A percentile compares a stretch with the other conserved stretches of the same genome.
These are phyloP conservation scores for Sporothrix phasma DNA, from an alignment of 2,329 filamentous ascomycete genomes.

Conservation along the genomic window DNA sequence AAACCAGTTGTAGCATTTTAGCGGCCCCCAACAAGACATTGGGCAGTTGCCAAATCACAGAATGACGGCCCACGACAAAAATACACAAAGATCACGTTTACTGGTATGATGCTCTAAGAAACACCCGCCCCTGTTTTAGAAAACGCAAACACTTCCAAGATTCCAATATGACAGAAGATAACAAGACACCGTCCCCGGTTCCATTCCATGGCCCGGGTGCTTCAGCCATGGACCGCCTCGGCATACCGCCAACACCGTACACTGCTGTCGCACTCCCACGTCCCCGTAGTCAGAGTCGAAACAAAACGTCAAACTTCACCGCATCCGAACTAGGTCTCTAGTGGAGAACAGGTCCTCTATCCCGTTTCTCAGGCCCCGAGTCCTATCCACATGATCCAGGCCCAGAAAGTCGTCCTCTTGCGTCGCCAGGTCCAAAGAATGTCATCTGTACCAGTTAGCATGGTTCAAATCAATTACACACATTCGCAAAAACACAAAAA, in stretches of 20 bases:
- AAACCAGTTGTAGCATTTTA: too few species aligned
- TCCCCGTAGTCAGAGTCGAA: neutral
- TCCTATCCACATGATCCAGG: slow-evolving; percentile 55
- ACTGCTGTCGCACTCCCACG: neutral
- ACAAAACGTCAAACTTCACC: too few species aligned
- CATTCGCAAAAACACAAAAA: too few species aligned
- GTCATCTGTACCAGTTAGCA: slow-evolving; percentile 39
- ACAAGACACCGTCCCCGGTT: neutral
- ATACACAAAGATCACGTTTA: slow-evolving; percentile 8
- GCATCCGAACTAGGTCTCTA: too few species aligned
- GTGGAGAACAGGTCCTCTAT: slow-evolving; percentile 52
- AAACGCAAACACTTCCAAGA: neutral
- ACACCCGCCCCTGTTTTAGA: slow-evolving; percentile 3
- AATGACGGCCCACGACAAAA: neutral
- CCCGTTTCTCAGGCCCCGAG: slow-evolving; percentile 48
- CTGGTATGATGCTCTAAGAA: slow-evolving; percentile 13
- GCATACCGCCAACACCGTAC: neutral
- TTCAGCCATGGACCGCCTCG: neutral
- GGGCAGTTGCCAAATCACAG: too few species aligned
- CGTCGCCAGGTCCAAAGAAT: slow-evolving; percentile 42
- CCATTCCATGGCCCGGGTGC: neutral
- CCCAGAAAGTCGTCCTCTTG: slow-evolving; percentile 54
- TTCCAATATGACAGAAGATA: too few species aligned
- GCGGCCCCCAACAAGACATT: too few species aligned
- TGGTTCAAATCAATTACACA: neutral